Evolutionary conservation across 176 grass and related monocot genomes (phyloP).

Genomic region (Stipa capillata): DNA sequence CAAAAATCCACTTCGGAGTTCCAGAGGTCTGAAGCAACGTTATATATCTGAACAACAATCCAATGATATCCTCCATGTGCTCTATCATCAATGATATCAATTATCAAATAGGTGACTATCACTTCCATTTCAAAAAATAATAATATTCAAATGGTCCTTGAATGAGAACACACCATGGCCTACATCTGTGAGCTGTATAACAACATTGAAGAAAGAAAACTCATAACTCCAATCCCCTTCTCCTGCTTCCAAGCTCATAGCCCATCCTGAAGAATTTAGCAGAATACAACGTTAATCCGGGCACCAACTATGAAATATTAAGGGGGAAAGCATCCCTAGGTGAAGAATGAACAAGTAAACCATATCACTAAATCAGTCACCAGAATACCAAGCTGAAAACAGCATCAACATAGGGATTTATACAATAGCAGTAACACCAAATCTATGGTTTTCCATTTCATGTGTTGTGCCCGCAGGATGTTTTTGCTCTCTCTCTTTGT

Average conservation of each 20-base stretch:
- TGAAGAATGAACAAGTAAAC: neutral
- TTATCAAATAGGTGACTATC: neutral
- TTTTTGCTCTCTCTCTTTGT: neutral
- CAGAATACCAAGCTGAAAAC: neutral
- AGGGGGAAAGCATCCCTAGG: neutral
- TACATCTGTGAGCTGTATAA: constrained; percentile 84
- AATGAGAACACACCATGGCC: constrained; percentile 71
- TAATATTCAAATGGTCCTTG: constrained; percentile 21
- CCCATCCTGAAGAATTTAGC: constrained; percentile 66
- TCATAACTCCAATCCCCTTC: constrained; percentile 74
- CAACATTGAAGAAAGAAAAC: constrained; percentile 78
- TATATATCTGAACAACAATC: constrained; percentile 87
- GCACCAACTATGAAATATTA: neutral
- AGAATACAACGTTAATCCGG: neutral
- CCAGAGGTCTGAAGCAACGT: constrained; percentile 66
- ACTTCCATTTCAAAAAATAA: constrained; percentile 8
- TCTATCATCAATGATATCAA: constrained; percentile 43
- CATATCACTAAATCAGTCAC: neutral
- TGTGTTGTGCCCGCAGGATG: neutral
- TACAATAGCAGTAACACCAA: neutral
- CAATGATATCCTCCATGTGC: constrained; percentile 81
- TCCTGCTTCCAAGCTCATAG: constrained; percentile 71
- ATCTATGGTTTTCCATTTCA: neutral
- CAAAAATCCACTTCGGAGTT: constrained; percentile 85
- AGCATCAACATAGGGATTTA: neutral